Evolutionary conservation across 2,329 filamentous ascomycete species (phyloP).

Genomic region (Sporothrix schenckii): DNA sequence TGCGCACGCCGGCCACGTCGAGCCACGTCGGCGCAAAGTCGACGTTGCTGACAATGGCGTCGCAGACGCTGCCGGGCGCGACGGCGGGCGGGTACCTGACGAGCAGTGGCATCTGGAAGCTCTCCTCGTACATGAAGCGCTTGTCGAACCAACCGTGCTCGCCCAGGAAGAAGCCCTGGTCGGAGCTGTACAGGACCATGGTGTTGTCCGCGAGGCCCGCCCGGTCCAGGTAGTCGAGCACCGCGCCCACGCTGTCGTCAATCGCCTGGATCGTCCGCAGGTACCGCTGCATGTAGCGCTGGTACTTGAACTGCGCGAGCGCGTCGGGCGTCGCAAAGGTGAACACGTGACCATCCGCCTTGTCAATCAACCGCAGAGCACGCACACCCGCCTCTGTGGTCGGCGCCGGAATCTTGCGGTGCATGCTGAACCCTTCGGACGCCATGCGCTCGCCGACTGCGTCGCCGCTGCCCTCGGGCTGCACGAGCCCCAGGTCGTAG

Average conservation of each 20-base stretch:
- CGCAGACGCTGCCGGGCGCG: slow-evolving; percentile 41
- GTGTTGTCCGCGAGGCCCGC: slow-evolving; percentile 49
- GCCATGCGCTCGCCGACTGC: not conserved
- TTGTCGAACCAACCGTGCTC: slow-evolving; percentile 63
- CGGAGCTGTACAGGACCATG: slow-evolving; percentile 57
- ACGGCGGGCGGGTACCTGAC: slow-evolving; percentile 52
- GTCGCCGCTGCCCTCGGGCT: slow-evolving; percentile 51
- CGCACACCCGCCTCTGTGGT: not conserved
- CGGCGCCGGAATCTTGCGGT: slow-evolving; percentile 11
- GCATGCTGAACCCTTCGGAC: not conserved
- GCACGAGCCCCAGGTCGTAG: slow-evolving; percentile 54
- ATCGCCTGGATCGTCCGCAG: slow-evolving; percentile 56
- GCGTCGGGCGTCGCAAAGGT: slow-evolving; percentile 41
- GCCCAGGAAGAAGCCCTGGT: slow-evolving; percentile 60
- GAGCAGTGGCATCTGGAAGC: slow-evolving; percentile 60
- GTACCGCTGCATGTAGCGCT: slow-evolving; percentile 60
- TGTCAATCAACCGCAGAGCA: not conserved
- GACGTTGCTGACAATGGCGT: slow-evolving; percentile 50
- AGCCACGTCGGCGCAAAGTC: slow-evolving; percentile 58
- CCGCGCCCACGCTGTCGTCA: slow-evolving; percentile 56
- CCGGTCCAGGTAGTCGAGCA: slow-evolving; percentile 37
- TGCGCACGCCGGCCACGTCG: slow-evolving; percentile 48
- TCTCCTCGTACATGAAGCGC: slow-evolving; percentile 61
- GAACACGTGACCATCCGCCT: not conserved
- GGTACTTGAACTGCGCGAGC: slow-evolving; percentile 58